Conservation (phyloP, 1,284 basidiomycete species). For the Ganoderma lingzhi region DNA sequence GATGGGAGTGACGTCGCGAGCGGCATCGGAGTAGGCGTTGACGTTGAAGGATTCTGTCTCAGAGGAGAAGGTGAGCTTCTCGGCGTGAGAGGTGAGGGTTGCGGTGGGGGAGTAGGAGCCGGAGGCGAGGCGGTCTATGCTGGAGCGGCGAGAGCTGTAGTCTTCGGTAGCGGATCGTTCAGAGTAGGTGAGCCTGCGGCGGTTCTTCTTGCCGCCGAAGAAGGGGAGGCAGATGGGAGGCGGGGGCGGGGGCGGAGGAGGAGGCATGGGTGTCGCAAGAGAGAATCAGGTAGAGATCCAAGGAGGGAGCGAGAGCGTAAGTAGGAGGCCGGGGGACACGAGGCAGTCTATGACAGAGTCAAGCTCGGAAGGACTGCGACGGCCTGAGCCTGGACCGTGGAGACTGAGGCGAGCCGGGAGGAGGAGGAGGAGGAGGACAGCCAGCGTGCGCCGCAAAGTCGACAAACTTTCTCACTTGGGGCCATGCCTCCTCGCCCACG, state of each 20-base stretch:
- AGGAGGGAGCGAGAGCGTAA: conserved; percentile 21
- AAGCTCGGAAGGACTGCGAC: background rate
- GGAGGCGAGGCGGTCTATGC: conserved; percentile 38
- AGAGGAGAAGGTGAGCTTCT: conserved; percentile 48
- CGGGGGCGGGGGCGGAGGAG: conserved; percentile 41
- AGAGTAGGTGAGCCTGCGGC: conserved; percentile 40
- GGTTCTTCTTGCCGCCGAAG: conserved; percentile 37
- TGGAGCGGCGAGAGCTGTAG: conserved; percentile 40
- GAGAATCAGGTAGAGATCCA: conserved; percentile 27
- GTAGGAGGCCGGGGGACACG: conserved; percentile 30
- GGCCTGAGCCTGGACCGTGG: background rate
- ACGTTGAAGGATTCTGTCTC: conserved; percentile 46
- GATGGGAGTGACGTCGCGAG: conserved; percentile 39
- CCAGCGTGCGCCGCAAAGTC: background rate
- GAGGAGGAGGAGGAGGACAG: background rate
- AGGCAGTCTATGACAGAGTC: conserved; percentile 26
- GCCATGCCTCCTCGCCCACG: background rate
- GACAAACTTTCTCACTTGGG: background rate
- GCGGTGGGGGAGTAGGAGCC: conserved; percentile 48
- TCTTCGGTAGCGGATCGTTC: conserved; percentile 37
- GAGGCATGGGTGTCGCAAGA: conserved; percentile 44
- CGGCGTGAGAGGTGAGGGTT: conserved; percentile 46
- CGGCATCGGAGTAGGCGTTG: conserved; percentile 37
- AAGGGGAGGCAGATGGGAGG: conserved; percentile 42
- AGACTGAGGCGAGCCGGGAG: background rate